These are phyloP conservation scores for Suillus ampliporus DNA, from an alignment of 768 basidiomycete species.

Conservation along the genomic window DNA sequence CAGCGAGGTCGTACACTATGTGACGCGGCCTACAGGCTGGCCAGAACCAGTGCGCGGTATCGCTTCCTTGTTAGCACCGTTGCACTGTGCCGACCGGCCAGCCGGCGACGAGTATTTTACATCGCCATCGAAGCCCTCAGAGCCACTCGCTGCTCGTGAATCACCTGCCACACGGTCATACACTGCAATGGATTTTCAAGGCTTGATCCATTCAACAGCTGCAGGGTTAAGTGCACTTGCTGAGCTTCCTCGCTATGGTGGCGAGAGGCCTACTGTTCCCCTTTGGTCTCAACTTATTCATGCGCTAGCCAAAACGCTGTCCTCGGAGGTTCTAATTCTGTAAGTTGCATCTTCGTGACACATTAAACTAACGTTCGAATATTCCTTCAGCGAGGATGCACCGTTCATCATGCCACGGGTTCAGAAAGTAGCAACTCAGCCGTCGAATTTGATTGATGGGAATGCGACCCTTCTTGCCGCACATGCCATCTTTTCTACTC, in stretches of 20 bases:
- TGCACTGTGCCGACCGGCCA: too few relatives aligned
- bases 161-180: neutral
- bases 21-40: neutral
- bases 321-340: neutral
- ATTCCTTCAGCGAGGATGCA: neutral
- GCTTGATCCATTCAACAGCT: neutral
- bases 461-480: neutral
- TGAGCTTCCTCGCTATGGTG: neutral
- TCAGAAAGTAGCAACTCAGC: neutral
- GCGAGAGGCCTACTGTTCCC: slow-evolving; percentile 1
- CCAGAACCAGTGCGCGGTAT: neutral
- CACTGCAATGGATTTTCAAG: neutral
- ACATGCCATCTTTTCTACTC: neutral
- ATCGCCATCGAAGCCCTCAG: too few relatives aligned
- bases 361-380: neutral
- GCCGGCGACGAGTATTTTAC: too few relatives aligned
- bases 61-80: neutral
- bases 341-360: neutral
- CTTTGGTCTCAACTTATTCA: slow-evolving; percentile 2
- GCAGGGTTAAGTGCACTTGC: neutral
- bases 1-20: neutral
- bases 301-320: neutral
- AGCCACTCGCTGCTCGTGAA: too few relatives aligned
- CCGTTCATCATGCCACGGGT: slow-evolving; percentile 3
- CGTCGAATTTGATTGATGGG: neutral